phyloP scores from a whole-genome alignment of 2,329 filamentous ascomycete species.

The Zopfia rhizophila region DNA sequence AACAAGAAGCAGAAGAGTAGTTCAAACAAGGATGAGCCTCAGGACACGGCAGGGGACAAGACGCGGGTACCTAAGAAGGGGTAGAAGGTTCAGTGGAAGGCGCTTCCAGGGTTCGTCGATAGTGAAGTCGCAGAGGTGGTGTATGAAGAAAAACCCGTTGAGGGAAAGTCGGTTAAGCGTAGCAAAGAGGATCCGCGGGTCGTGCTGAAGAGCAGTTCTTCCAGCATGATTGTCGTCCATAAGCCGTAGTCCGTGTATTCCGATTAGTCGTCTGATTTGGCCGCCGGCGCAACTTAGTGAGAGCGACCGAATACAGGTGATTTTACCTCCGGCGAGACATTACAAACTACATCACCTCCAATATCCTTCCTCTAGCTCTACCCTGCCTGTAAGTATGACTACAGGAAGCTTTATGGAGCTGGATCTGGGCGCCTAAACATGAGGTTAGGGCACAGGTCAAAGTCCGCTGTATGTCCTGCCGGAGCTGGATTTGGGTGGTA shows the following conservation, averaged over 20 bases:
- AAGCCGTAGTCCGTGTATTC: slow-evolving; percentile 58
- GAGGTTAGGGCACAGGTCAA: no score
- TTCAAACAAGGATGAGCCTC: slow-evolving; percentile 31
- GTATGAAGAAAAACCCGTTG: slow-evolving; percentile 52
- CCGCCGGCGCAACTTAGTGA: slow-evolving; percentile 8
- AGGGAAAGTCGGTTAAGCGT: slow-evolving; percentile 55
- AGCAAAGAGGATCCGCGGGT: slow-evolving; percentile 56
- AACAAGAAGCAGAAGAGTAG: slow-evolving; percentile 52
- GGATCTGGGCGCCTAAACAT: no score
- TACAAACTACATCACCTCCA: no score
- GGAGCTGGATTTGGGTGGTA: no score
- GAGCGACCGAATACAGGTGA: slow-evolving; percentile 13
- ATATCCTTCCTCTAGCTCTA: no score
- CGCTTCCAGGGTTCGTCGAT: slow-evolving; percentile 51
- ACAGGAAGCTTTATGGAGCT: no score
- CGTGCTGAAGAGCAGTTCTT: slow-evolving; percentile 52
- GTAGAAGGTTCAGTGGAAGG: slow-evolving; percentile 55
- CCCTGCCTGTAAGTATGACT: no score
- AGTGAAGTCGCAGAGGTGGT: slow-evolving; percentile 57
- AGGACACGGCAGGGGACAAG: slow-evolving; percentile 40
- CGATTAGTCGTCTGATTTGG: slow-evolving; percentile 36
- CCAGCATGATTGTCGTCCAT: slow-evolving; percentile 56
- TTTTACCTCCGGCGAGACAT: no score
- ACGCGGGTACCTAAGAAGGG: slow-evolving; percentile 55
- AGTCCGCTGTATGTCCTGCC: no score